Evolutionary conservation across 78 protist genomes (phyloP), one percentile per base, ranked within the genome.

Genomic region (Dictyostelium firmibasis): DNA sequence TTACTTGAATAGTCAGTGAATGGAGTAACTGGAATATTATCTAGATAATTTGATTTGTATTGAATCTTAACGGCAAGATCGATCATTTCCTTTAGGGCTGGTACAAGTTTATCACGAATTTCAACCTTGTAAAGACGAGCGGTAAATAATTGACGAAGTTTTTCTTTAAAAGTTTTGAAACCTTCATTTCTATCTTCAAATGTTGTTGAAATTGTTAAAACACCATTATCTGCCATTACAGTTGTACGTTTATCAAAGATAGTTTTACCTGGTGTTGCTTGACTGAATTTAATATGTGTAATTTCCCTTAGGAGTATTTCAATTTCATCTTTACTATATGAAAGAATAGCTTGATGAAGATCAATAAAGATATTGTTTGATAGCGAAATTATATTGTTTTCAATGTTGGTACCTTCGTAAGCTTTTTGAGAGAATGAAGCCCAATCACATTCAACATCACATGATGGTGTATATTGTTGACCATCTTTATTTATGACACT

Each of bases 111-210:
- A 70, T 89, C 94, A 70, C 94, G 79, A 35, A 89, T 67, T 20
- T 18, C 20, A 43, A 89, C 94, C 69, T 89, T 89, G 27, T 44
- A 69, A 13, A 89, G 57, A 81, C 94, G 86, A 25, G 87, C 81
- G 4, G 72, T 38, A 31, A 89, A 69, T 20, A 35, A 70, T 31
- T 81, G 72, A 29, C 36, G 82, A 10, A 81, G 82, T 23, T 84
- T 60, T 2, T 89, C 94, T 57, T 60, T 44, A 67, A 89, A 89
- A 44, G 85, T 43, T 35, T 89, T 89, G 25, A 38, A 11, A 81
- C 94, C 94, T 50, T 89, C 94, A n/a, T 44, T 81, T n/a, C 87
- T 10, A 60, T 89, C 94, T 50, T 89, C 94, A 47, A 89, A 89
- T 0, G 75, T 89, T 0, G 94, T 76, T 0, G 70, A 64, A 13